Conservation (phyloP, 495 filamentous ascomycete genomes). For the Hapsidospora chrysogenum region DNA sequence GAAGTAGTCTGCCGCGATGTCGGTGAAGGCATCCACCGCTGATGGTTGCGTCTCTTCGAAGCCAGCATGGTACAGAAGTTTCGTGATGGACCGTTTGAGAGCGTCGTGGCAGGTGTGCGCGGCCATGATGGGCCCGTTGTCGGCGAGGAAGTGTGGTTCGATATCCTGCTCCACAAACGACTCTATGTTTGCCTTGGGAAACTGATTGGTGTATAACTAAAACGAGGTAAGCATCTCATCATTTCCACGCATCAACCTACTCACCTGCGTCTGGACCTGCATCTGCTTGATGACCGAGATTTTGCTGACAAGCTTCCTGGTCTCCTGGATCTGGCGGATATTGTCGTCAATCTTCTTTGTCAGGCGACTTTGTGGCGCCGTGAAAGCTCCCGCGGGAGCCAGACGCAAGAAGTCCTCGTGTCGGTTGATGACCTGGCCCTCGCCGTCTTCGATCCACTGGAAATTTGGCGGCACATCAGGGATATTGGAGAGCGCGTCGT, state of each 20-base stretch:
- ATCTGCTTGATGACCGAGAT: constrained; percentile 98
- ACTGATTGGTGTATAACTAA: constrained; percentile 98
- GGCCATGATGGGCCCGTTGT: constrained; percentile 74
- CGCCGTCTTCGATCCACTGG: constrained; percentile 72
- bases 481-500: constrained; percentile 70
- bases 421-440: constrained; percentile 73
- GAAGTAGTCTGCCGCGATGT: constrained; percentile 83
- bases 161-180: constrained; percentile 78
- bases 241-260: constrained; percentile 5
- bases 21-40: constrained; percentile 77
- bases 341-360: constrained; percentile 76
- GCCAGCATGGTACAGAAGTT: constrained; percentile 91
- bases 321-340: constrained; percentile 91
- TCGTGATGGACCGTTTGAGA: constrained; percentile 75
- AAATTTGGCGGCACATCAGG: constrained; percentile 65
- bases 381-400: constrained; percentile 57
- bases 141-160: constrained; percentile 69
- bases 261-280: constrained; percentile 91
- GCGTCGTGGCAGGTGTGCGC: constrained; percentile 64
- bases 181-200: constrained; percentile 89
- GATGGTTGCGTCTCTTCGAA: constrained; percentile 97
- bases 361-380: constrained; percentile 57
- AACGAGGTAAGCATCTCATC: no score
- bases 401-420: constrained; percentile 65
- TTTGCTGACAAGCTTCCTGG: constrained; percentile 86